phyloP scores from a whole-genome alignment of 495 filamentous ascomycete genomes.

The Jackrogersella minutella region DNA sequence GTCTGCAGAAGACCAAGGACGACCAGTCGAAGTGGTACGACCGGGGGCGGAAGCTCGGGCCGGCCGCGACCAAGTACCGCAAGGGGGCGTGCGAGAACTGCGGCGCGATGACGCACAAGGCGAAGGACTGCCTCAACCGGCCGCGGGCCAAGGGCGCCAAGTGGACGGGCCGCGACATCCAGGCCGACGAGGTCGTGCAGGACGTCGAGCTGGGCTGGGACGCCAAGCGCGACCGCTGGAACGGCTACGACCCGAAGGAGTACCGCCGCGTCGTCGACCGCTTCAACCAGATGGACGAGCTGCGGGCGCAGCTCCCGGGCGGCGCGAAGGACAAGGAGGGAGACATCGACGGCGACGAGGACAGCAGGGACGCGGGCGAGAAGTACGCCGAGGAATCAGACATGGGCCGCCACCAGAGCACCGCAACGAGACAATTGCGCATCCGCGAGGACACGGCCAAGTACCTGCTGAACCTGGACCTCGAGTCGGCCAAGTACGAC shows the following conservation, averaged over 20 bases:
- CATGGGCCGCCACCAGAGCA: constrained; percentile 90
- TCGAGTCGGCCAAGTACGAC: constrained; percentile 97
- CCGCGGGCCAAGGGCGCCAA: constrained; percentile 90
- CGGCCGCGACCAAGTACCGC: constrained; percentile 92
- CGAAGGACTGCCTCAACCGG: constrained; percentile 89
- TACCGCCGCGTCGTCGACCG: constrained; percentile 86
- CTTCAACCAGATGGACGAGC: constrained; percentile 83
- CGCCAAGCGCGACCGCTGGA: constrained; percentile 98
- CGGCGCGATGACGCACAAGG: constrained; percentile 94
- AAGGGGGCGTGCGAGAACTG: constrained; percentile 99
- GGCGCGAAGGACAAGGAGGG: constrained; percentile 50
- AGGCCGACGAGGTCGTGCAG: constrained; percentile 89
- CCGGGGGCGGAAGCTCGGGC: constrained; percentile 78
- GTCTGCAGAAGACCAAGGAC: constrained; percentile 75
- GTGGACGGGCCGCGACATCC: constrained; percentile 92
- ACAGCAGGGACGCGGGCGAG: constrained; percentile 62
- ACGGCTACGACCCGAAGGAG: constrained; percentile 90
- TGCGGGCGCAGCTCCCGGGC: constrained; percentile 65
- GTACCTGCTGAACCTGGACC: constrained; percentile 91
- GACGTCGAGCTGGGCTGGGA: constrained; percentile 91
- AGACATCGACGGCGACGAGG: constrained; percentile 59
- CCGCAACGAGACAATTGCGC: constrained; percentile 86
- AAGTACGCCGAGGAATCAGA: constrained; percentile 97
- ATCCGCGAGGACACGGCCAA: constrained; percentile 98
- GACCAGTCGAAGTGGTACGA: constrained; percentile 89